Conservation (phyloP, 441 rosid genomes). For the Gossypium laxum region DNA sequence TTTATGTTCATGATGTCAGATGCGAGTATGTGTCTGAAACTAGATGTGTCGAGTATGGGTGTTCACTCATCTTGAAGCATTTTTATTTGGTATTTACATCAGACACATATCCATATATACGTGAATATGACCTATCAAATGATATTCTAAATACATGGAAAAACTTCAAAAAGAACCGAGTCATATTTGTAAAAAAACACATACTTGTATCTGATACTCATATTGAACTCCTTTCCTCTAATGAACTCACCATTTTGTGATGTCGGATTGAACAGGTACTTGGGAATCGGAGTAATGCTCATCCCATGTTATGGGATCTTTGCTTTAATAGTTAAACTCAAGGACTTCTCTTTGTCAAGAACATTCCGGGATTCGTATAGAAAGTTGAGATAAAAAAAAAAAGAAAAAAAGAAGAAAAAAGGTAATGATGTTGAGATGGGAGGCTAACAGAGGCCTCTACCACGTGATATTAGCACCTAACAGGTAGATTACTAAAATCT, state of each 20-base stretch:
- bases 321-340: slow-evolving; percentile 47
- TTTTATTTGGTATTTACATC: too few relatives aligned
- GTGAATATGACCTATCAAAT: too few relatives aligned
- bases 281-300: slow-evolving; percentile 56
- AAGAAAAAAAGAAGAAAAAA: too few relatives aligned
- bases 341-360: slow-evolving; percentile 41
- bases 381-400: slow-evolving; percentile 20
- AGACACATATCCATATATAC: too few relatives aligned
- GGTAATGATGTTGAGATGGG: neutral
- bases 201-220: neutral
- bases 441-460: neutral
- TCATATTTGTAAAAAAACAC: neutral
- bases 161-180: too few relatives aligned
- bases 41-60: neutral
- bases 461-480: neutral
- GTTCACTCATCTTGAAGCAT: too few relatives aligned
- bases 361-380: slow-evolving; percentile 35
- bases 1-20: neutral
- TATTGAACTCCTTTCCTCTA: neutral
- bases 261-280: slow-evolving; percentile 45
- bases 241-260: neutral
- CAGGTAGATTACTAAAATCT: neutral
- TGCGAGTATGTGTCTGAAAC: neutral
- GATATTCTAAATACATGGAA: too few relatives aligned
- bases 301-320: slow-evolving; percentile 56